These are phyloP conservation scores for Sporothrix mexicana DNA, from an alignment of 2,329 filamentous ascomycete genomes.

Conservation along the genomic window DNA sequence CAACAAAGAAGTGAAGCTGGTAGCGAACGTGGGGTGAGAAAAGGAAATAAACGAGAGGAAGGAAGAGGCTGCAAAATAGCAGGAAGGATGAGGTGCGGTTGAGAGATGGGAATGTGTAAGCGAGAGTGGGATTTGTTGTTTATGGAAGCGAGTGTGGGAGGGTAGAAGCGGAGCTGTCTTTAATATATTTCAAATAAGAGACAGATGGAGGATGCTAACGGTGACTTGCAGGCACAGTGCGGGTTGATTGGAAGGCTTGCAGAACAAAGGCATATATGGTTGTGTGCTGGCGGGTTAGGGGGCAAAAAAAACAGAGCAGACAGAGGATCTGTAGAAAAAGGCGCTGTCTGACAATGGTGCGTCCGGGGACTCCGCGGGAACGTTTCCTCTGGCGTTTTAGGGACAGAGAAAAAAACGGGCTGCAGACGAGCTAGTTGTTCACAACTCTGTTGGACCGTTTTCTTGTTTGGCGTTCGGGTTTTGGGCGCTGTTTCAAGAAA, in stretches of 20 bases:
- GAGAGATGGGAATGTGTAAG: neutral
- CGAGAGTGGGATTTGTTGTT: slow-evolving; percentile 8
- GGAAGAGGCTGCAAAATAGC: slow-evolving; percentile 19
- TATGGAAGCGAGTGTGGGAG: slow-evolving; percentile 26
- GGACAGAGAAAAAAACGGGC: slow-evolving; percentile 15
- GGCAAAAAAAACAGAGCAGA: slow-evolving; percentile 2
- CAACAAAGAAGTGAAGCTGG: slow-evolving; percentile 27
- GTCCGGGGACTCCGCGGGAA: slow-evolving; percentile 29
- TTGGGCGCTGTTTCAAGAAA: neutral
- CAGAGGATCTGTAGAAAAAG: slow-evolving; percentile 1
- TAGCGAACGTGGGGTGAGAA: slow-evolving; percentile 29
- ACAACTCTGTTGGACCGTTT: neutral
- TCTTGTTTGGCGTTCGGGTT: slow-evolving; percentile 1
- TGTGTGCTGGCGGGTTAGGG: slow-evolving; percentile 22
- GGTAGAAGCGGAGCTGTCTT: slow-evolving; percentile 15
- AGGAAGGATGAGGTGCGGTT: slow-evolving; percentile 18
- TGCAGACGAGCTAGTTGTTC: slow-evolving; percentile 5
- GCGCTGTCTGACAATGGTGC: slow-evolving; percentile 22
- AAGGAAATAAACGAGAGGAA: slow-evolving; percentile 1
- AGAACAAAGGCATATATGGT: slow-evolving; percentile 27
- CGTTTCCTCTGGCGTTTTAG: slow-evolving; percentile 23
- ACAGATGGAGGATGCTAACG: slow-evolving; percentile 1
- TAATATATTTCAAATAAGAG: slow-evolving; percentile 27
- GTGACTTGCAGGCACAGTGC: slow-evolving; percentile 29
- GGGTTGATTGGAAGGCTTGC: neutral